Evolutionary conservation across 768 basidiomycete genomes (phyloP).

Genomic region (Chiua virens): DNA sequence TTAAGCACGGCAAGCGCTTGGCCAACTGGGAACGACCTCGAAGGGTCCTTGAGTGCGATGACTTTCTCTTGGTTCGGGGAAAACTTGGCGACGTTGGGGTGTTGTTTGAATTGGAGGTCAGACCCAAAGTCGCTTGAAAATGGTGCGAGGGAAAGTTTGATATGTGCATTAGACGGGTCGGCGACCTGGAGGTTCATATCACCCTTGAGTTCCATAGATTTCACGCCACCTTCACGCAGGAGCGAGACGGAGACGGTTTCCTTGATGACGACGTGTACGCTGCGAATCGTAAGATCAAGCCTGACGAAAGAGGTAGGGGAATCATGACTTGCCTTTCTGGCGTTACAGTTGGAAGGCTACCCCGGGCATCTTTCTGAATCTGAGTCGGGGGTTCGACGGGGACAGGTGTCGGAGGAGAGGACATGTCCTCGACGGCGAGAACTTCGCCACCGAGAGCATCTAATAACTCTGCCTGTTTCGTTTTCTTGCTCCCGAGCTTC

Average conservation of each 20-base stretch:
- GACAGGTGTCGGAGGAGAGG: slow-evolving; percentile 50
- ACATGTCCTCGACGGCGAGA: slow-evolving; percentile 52
- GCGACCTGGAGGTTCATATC: slow-evolving; percentile 91
- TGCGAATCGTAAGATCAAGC: slow-evolving; percentile 28
- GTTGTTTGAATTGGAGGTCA: slow-evolving; percentile 93
- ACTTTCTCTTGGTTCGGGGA: slow-evolving; percentile 61
- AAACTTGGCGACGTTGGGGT: slow-evolving; percentile 92
- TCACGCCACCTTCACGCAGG: slow-evolving; percentile 87
- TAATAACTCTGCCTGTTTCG: slow-evolving; percentile 82
- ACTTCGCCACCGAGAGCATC: slow-evolving; percentile 85
- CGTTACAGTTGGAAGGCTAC: slow-evolving; percentile 72
- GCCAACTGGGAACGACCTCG: slow-evolving; percentile 82
- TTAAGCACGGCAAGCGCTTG: slow-evolving; percentile 86
- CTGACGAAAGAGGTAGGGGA: neutral
- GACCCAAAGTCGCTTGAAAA: slow-evolving; percentile 58
- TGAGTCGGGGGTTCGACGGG: slow-evolving; percentile 45
- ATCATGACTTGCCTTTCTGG: slow-evolving; percentile 60
- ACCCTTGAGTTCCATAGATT: slow-evolving; percentile 89
- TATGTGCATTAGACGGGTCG: slow-evolving; percentile 68
- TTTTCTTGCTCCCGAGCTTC: slow-evolving; percentile 94
- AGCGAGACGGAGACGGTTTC: slow-evolving; percentile 81
- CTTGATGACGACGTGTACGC: slow-evolving; percentile 84
- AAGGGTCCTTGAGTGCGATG: slow-evolving; percentile 82
- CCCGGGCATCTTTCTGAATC: slow-evolving; percentile 48
- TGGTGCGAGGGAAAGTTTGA: slow-evolving; percentile 65